Conservation (phyloP, 306 rosid species). For the Macrotyloma uniflorum region DNA sequence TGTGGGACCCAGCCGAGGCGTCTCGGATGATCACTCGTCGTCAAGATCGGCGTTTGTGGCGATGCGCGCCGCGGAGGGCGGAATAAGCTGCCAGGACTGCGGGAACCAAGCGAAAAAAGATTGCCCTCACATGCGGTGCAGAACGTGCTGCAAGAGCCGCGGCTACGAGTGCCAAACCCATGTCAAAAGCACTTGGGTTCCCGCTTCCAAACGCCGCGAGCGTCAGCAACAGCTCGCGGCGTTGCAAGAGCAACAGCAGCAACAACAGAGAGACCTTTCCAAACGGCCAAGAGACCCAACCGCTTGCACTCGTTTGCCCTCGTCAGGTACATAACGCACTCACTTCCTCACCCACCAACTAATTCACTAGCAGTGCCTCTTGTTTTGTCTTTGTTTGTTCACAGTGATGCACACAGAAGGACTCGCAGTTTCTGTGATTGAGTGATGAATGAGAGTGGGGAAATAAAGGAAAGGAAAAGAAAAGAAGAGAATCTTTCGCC, state of each 20-base stretch:
- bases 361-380: neutral
- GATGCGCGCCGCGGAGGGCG: constrained; percentile 46
- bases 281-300: constrained; percentile 66
- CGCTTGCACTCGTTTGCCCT: constrained; percentile 62
- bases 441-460: constrained; percentile 27
- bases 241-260: constrained; percentile 38
- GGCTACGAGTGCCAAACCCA: constrained; percentile 90
- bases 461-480: neutral
- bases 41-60: constrained; percentile 61
- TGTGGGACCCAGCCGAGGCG: constrained; percentile 63
- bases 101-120: constrained; percentile 98
- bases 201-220: constrained; percentile 88
- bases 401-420: neutral
- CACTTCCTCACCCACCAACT: neutral
- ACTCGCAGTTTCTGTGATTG: constrained; percentile 42
- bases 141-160: constrained; percentile 96
- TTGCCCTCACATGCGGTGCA: constrained; percentile 81
- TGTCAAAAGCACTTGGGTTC: constrained; percentile 93
- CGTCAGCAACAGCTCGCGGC: constrained; percentile 55
- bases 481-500: constrained; percentile 28
- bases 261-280: constrained; percentile 41
- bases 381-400: neutral
- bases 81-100: constrained; percentile 91
- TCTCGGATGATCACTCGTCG: constrained; percentile 64
- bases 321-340: constrained; percentile 41